Base-by-base conservation (phyloP, 225 moss, liverwort and hornwort genomes). In the Rhytidiadelphus loreus region DNA sequence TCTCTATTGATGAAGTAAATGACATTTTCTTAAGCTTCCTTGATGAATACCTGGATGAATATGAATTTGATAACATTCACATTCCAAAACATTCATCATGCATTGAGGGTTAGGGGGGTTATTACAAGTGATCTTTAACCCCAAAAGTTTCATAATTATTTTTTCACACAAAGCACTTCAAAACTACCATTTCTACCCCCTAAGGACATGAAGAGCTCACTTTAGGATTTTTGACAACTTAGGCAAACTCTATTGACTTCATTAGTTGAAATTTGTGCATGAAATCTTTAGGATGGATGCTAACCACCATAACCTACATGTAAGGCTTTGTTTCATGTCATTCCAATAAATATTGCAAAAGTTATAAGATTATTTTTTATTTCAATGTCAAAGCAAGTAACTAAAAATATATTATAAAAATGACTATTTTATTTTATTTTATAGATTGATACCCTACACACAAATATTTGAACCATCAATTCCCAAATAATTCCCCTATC, bases 111-210 rank as follows among this genome's bases (percentile, higher is more conserved):
- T 32, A 12, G 4, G 32, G 7, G 16, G 2, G 28, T 16, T 6
- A 44, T 6, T 72, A 44, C 44, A 72, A 28, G 2, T 44, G 16
- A 44, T 44, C 20, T 20, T 32, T 32, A 19, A 11, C 3, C 7
- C 1, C 6, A 0, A 7, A 48, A 48, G 4, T 4, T 48, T 12
- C 1, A 19, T 30, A 4, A 12, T 30, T 74, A 32, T 74, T 1
- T 73, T 73, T 73, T 11, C 30, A 0, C 7, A 30, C 3, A 30
- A 29, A 73, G 12, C 20, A 32, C 20, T 48, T 74, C 2, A 48
- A 7, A 32, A 48, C 0, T 48, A 46, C 1, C 18, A 46, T 46
- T 46, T 46, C 2, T 30, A 74, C 7, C 11, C 2, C 4, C 10
- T 12, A 7, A 19, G 9, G 7, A 4, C 46, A 18, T 11, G 19